Evolutionary conservation across 768 basidiomycete species (phyloP).

Genomic region (Mycena leptocephala): DNA sequence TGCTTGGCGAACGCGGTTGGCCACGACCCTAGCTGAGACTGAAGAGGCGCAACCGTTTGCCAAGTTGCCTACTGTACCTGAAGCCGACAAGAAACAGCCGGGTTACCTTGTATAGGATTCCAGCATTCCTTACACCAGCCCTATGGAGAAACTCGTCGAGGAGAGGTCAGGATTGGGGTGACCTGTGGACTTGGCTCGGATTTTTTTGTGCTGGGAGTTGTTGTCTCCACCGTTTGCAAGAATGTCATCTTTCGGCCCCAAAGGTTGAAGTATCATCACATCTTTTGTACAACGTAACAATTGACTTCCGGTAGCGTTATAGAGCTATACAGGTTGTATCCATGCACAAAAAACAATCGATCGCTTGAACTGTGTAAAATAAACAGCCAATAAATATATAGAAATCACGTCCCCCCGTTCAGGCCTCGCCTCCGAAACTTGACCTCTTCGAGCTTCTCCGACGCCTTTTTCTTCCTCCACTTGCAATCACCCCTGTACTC

Average conservation of each 20-base stretch:
- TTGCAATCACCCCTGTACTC: conserved; percentile 86
- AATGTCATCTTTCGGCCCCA: neutral
- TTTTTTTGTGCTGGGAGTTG: neutral
- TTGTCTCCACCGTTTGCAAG: neutral
- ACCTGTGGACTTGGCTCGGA: no score
- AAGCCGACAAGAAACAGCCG: no score
- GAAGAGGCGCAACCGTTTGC: no score
- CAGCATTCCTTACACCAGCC: no score
- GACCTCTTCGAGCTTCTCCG: conserved; percentile 61
- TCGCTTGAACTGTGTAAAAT: neutral
- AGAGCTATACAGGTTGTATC: neutral
- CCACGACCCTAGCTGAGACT: no score
- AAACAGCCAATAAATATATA: neutral
- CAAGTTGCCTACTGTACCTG: no score
- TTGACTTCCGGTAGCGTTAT: neutral
- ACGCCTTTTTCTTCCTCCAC: conserved; percentile 78
- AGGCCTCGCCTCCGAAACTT: neutral
- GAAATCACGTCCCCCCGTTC: neutral
- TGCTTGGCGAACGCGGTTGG: no score
- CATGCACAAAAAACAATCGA: neutral
- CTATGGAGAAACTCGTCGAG: no score
- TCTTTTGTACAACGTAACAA: neutral
- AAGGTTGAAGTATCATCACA: neutral
- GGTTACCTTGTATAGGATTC: no score
- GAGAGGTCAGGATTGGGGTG: no score